These are phyloP conservation scores for Yamadazyma dendronema DNA, from an alignment of 1,139 yeast genomes.

Conservation along the genomic window DNA sequence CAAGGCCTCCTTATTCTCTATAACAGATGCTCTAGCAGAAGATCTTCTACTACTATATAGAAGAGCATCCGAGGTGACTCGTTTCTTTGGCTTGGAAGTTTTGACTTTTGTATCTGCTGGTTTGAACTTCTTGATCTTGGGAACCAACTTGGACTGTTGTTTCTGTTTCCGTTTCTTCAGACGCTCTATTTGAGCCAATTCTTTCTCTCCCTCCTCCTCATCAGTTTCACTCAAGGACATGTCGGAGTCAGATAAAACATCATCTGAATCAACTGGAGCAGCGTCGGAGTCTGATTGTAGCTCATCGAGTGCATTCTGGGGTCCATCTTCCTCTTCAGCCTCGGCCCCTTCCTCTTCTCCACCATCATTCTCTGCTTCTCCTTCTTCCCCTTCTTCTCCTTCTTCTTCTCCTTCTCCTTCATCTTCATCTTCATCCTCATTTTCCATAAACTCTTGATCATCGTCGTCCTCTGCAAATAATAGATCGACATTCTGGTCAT, in stretches of 20 bases:
- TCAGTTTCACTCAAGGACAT: constrained; percentile 50
- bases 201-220: constrained; percentile 67
- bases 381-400: constrained; percentile 43
- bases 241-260: constrained; percentile 55
- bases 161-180: constrained; percentile 38
- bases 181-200: constrained; percentile 53
- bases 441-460: constrained; percentile 74
- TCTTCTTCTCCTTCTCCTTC: constrained; percentile 23
- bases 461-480: constrained; percentile 84
- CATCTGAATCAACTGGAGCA: constrained; percentile 32
- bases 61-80: constrained; percentile 46
- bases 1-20: constrained; percentile 74
- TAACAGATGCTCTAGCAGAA: constrained; percentile 76
- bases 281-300: constrained; percentile 18
- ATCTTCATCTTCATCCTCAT: constrained; percentile 25
- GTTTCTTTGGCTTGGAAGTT: constrained; percentile 18
- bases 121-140: constrained; percentile 45
- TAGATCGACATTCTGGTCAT: constrained; percentile 71
- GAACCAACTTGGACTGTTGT: constrained; percentile 36
- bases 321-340: not conserved
- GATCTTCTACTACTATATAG: constrained; percentile 58
- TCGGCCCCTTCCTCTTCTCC: constrained; percentile 12
- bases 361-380: constrained; percentile 75
- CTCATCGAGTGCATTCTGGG: constrained; percentile 9
- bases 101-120: constrained; percentile 20